Percentiles rank a stretch among this genome's conserved stretches.
phyloP scores from a whole-genome alignment of 176 grass and related monocot species.

The Melocanna baccifera region DNA sequence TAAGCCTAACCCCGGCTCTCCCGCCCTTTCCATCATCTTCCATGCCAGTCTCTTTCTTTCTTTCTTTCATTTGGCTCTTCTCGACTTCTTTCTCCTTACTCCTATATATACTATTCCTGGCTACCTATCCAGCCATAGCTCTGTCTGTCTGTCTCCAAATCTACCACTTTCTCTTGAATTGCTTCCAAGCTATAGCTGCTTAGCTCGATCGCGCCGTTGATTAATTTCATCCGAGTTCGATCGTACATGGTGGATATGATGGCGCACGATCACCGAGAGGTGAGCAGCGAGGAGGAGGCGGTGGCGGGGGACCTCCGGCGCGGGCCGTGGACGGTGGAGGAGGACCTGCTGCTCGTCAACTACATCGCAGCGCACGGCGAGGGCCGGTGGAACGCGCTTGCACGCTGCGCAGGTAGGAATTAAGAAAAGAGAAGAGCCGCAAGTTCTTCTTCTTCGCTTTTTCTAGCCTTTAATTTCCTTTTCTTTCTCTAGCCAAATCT shows the following conservation, averaged over 20 bases:
- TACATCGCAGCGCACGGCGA: constrained; percentile 72
- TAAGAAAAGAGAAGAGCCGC: not conserved
- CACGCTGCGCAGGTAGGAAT: constrained; percentile 61
- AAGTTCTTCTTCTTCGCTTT: not conserved
- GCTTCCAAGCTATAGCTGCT: not conserved
- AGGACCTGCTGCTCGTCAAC: constrained; percentile 76
- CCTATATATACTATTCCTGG: not conserved
- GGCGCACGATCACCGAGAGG: not conserved
- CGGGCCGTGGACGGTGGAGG: constrained; percentile 89
- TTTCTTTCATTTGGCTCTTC: not conserved
- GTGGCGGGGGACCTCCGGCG: constrained; percentile 39
- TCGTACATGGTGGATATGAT: not conserved
- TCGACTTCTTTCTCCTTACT: not conserved
- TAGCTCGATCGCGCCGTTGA: not conserved
- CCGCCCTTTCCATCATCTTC: constrained; percentile 44
- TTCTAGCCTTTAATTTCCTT: not conserved
- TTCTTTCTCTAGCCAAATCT: not conserved
- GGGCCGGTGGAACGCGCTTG: constrained; percentile 89
- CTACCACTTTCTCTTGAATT: not conserved
- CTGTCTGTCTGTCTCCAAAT: not conserved
- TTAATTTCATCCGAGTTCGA: not conserved
- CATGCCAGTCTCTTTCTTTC: not conserved
- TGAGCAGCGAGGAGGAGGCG: constrained; percentile 35
- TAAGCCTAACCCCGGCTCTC: constrained; percentile 41
- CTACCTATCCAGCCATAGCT: not conserved